Percentiles rank a stretch among this genome's conserved stretches.
Conservation (phyloP, 1,284 basidiomycete genomes). For the Rhodotorula sp. region DNA sequence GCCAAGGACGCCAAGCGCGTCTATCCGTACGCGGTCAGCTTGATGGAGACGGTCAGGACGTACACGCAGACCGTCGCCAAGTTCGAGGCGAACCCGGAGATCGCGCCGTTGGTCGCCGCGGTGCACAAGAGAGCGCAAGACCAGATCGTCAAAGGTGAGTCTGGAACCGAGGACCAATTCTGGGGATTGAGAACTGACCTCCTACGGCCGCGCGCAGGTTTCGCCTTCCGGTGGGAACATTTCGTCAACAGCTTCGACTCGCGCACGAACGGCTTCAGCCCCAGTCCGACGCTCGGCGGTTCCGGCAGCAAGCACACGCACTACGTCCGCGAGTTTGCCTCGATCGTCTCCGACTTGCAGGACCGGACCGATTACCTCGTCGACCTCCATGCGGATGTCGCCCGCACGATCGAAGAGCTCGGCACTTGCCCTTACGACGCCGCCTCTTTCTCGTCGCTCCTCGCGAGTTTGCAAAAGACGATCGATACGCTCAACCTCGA, state of each 20-base stretch:
- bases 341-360: conserved; percentile 74
- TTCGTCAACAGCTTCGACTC: conserved; percentile 90
- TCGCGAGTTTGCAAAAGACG: conserved; percentile 82
- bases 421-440: conserved; percentile 77
- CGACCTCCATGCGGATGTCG: conserved; percentile 83
- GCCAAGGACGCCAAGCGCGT: conserved; percentile 98
- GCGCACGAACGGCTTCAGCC: conserved; percentile 41
- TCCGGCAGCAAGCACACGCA: conserved; percentile 78
- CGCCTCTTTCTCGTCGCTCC: conserved; percentile 73
- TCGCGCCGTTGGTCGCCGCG: conserved; percentile 89
- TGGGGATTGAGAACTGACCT: neutral
- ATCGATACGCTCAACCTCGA: conserved; percentile 93
- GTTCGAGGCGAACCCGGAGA: conserved; percentile 81
- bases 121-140: conserved; percentile 85
- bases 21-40: conserved; percentile 93
- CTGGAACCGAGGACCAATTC: neutral
- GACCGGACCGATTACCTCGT: conserved; percentile 94
- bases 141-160: conserved; percentile 77
- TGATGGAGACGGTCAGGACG: conserved; percentile 97
- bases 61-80: conserved; percentile 91
- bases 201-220: conserved; percentile 57
- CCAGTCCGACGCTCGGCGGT: conserved; percentile 32
- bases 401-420: conserved; percentile 79
- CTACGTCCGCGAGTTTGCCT: conserved; percentile 93
- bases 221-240: conserved; percentile 94